These are phyloP conservation scores for Phoenix roebelenii DNA, from an alignment of 176 grass and related monocot genomes.

Conservation along the genomic window DNA sequence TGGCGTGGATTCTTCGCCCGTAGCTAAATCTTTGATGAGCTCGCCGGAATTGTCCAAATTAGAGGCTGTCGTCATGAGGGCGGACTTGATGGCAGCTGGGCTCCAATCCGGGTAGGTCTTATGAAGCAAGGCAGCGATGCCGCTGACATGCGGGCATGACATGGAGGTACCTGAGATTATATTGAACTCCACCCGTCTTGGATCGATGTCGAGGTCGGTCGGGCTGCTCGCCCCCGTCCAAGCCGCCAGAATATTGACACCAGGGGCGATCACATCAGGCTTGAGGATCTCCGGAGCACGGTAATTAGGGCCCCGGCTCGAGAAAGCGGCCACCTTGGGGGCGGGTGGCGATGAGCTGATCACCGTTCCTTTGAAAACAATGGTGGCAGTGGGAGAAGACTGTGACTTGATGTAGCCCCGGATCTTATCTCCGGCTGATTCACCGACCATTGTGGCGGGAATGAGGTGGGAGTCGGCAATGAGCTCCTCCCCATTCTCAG, in stretches of 20 bases:
- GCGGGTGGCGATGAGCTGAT: constrained; percentile 45
- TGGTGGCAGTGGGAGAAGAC: constrained; percentile 61
- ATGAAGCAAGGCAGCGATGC: constrained; percentile 59
- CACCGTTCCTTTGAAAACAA: constrained; percentile 61
- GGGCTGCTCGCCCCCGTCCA: constrained; percentile 63
- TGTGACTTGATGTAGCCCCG: constrained; percentile 38
- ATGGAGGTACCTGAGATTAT: constrained; percentile 89
- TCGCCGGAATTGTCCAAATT: constrained; percentile 52
- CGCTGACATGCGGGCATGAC: constrained; percentile 84
- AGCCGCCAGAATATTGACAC: constrained; percentile 68
- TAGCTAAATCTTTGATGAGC: constrained; percentile 64
- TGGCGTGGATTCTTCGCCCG: constrained; percentile 47
- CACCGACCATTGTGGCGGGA: constrained; percentile 67
- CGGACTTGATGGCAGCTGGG: constrained; percentile 66
- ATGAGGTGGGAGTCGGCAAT: constrained; percentile 83
- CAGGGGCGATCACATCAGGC: constrained; percentile 72
- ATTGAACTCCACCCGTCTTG: constrained; percentile 69
- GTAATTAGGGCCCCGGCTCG: constrained; percentile 73
- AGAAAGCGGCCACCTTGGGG: constrained; percentile 61
- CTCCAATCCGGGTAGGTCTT: constrained; percentile 58
- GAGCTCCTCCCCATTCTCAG: constrained; percentile 69
- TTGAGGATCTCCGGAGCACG: constrained; percentile 64
- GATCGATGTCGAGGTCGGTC: constrained; percentile 62
- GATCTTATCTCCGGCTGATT: constrained; percentile 62
- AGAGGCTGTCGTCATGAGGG: constrained; percentile 85